Evolutionary conservation across 495 filamentous ascomycete genomes (phyloP), one percentile per base, ranked within the genome.

Genomic region (Cairneyella variabilis): DNA sequence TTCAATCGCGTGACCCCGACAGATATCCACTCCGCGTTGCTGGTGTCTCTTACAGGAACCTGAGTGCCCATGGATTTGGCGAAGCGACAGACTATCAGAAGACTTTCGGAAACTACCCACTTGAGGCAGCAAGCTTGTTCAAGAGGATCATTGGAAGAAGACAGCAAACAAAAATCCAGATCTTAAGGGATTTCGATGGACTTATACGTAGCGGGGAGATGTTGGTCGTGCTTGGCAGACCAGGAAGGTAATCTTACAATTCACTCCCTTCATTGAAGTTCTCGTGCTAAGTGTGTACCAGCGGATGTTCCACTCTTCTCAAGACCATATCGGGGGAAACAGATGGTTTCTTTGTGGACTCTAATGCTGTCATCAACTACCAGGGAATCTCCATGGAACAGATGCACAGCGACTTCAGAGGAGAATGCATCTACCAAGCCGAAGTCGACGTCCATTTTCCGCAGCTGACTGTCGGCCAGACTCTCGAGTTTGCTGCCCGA

Each of bases 401-500:
- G 22, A 86, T 89, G 83, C 67, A 66, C 22, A 82, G 83, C 52
- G 74, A 83, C 18, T 89, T 89, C 54, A 82, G 85, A 32, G 89
- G 89, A 48, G 87, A 91, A 67, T 84, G 81, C 61, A 89, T 91
- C 62, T 91, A 90, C 63, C 86, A 84, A 37, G 85, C 87, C 26
- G 89, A 91, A 66, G 79, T 81, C 12, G 89, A 95, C 61, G 79
- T 87, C 2, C 87, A 92, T 69, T 91, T 91, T 63, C 89, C 89
- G n/a, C 81, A 86, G 66, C 70, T 93, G 43, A 86, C 83, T 0
- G 88, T 89, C 9, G 88, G 84, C 6, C 80, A 95, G 59, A 95
- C 89, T 0, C 64, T 95, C 18, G 77, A 78, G 3, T 91, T 92
- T 58, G 89, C 89, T n/a, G 83, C 87, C 9, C 70, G 76, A 52